Evolutionary conservation across 805 yeast genomes (phyloP).

Genomic region (Candida hungchunana): DNA sequence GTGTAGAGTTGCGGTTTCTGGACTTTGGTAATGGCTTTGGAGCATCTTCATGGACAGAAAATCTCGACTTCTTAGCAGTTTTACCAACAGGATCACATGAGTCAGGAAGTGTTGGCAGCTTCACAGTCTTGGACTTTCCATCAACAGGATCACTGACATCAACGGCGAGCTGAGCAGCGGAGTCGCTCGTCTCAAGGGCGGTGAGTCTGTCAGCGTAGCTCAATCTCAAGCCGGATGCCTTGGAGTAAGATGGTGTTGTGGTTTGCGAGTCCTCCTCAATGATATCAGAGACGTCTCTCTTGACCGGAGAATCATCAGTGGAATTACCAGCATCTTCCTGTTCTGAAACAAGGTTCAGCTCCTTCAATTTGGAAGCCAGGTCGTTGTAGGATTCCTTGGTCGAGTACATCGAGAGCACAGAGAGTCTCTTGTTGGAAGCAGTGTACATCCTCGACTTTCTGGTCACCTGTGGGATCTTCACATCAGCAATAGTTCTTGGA

Average conservation of each 20-base stretch:
- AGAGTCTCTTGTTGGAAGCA: constrained; percentile 59
- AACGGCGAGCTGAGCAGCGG: background rate
- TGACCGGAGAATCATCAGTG: too few relatives aligned
- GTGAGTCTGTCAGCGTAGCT: constrained; percentile 38
- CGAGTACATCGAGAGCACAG: constrained; percentile 69
- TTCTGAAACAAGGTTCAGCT: constrained; percentile 6
- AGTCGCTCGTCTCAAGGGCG: constrained; percentile 12
- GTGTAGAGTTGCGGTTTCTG: constrained; percentile 4
- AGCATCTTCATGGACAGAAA: constrained; percentile 9
- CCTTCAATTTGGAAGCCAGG: constrained; percentile 41
- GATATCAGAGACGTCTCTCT: constrained; percentile 5
- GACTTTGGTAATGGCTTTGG: constrained; percentile 16
- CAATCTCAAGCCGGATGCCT: constrained; percentile 27
- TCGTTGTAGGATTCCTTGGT: constrained; percentile 62
- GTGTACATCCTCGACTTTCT: constrained; percentile 62
- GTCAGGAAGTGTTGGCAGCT: constrained; percentile 26
- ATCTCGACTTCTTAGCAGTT: constrained; percentile 10
- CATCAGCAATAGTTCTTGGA: constrained; percentile 55
- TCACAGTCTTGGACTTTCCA: constrained; percentile 10
- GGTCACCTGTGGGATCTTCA: constrained; percentile 65
- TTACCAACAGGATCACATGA: constrained; percentile 10
- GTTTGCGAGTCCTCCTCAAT: constrained; percentile 10
- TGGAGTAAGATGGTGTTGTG: constrained; percentile 8
- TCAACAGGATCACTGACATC: constrained; percentile 9
- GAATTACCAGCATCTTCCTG: too few relatives aligned